A percentile compares a stretch with the other conserved stretches of the same genome.
Evolutionary conservation across 73 alveolate species (phyloP).

Genomic region (Tetrahymena elliotti): DNA sequence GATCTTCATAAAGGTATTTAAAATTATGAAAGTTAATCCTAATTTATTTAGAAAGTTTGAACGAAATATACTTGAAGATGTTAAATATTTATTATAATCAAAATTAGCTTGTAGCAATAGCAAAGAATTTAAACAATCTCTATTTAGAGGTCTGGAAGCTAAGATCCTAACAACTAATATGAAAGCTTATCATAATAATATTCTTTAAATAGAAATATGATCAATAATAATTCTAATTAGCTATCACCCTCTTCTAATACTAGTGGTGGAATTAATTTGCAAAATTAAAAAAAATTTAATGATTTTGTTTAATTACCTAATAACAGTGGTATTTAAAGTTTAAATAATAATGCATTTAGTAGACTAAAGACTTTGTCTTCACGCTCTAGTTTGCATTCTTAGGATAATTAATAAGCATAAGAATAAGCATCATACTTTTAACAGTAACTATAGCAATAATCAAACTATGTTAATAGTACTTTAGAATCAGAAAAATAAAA

Average conservation of each 20-base stretch:
- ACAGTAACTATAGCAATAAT: background rate
- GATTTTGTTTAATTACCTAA: background rate
- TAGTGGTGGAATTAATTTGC: background rate
- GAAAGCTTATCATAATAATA: background rate
- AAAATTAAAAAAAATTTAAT: background rate
- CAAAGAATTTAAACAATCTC: background rate
- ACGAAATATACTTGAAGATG: background rate
- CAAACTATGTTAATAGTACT: background rate
- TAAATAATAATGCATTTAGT: background rate
- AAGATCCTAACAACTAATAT: background rate
- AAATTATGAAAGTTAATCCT: background rate
- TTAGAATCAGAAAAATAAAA: background rate
- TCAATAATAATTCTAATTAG: background rate
- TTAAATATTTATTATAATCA: no score
- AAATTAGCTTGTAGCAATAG: background rate
- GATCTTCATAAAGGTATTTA: background rate
- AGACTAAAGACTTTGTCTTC: background rate
- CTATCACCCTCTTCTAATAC: background rate
- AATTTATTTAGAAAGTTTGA: no score
- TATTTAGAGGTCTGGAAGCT: background rate
- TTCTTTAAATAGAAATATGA: background rate
- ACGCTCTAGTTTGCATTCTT: background rate
- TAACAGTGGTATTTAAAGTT: background rate
- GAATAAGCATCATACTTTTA: background rate
- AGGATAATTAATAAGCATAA: background rate